Conservation (phyloP, 2,329 filamentous ascomycete genomes). For the Tolypocladium sp. region DNA sequence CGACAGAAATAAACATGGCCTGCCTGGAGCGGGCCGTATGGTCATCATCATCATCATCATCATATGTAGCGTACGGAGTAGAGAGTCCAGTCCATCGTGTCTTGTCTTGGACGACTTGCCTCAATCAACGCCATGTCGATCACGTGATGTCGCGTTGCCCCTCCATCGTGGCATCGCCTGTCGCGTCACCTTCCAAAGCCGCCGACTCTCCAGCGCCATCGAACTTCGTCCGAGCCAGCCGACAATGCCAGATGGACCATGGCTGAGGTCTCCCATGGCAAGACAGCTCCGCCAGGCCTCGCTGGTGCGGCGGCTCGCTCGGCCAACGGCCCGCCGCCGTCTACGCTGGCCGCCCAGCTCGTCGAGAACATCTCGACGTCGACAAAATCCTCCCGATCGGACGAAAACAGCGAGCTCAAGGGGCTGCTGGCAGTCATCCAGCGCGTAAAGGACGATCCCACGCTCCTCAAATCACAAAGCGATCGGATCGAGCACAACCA, state of each 20-base stretch:
- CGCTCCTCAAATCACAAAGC: conserved; percentile 48
- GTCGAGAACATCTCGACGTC: conserved; percentile 69
- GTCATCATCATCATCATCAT: neutral
- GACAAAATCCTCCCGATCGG: conserved; percentile 49
- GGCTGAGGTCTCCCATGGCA: conserved; percentile 14
- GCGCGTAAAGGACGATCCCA: conserved; percentile 40
- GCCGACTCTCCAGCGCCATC: neutral
- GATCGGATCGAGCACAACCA: conserved; percentile 70
- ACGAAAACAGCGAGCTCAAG: conserved; percentile 66
- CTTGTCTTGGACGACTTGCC: neutral
- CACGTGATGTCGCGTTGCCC: conserved; percentile 13
- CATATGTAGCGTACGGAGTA: neutral
- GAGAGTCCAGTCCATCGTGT: neutral
- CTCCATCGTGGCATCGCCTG: neutral
- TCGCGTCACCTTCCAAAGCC: conserved; percentile 6
- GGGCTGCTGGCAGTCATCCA: conserved; percentile 54
- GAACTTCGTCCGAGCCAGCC: neutral
- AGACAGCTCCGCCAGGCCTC: conserved; percentile 8
- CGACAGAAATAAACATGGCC: too few species aligned
- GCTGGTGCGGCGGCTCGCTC: conserved; percentile 8
- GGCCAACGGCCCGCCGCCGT: conserved; percentile 46
- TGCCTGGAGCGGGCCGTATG: neutral
- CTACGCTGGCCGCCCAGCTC: conserved; percentile 80
- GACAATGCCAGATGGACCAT: conserved; percentile 19
- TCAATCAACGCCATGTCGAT: neutral